These are phyloP conservation scores for Maudiozyma serrabonitensis DNA, from an alignment of 805 yeast genomes.

Conservation along the genomic window DNA sequence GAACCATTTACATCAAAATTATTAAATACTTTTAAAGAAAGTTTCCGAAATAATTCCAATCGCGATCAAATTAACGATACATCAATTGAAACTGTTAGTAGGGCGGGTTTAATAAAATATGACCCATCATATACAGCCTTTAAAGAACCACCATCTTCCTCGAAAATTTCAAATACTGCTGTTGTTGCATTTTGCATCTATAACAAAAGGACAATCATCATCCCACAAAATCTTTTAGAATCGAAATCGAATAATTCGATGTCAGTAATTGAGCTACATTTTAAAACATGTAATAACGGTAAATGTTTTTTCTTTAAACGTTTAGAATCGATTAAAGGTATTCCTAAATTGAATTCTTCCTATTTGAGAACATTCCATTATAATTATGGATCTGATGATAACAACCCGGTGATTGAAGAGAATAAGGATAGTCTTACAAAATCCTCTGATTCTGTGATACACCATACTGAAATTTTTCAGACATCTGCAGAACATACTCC, in stretches of 20 bases:
- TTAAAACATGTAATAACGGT: constrained; percentile 13
- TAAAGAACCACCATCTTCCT: constrained; percentile 3
- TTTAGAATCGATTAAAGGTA: constrained; percentile 2
- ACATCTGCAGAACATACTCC: neutral
- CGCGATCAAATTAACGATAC: neutral
- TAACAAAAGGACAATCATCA: constrained; percentile 39
- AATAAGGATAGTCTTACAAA: neutral
- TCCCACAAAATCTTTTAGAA: neutral
- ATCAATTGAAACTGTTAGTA: constrained; percentile 30
- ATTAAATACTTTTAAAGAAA: constrained; percentile 4
- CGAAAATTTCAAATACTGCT: constrained; percentile 3
- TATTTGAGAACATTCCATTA: neutral
- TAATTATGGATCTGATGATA: too few species aligned
- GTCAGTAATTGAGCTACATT: constrained; percentile 40
- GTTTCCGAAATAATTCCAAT: neutral
- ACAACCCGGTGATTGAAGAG: neutral
- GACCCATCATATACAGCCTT: constrained; percentile 38
- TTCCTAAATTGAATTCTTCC: neutral
- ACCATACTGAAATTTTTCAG: constrained; percentile 1
- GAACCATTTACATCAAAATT: constrained; percentile 11
- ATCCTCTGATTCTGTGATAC: constrained; percentile 1
- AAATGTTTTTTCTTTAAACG: constrained; percentile 17
- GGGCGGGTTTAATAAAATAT: constrained; percentile 45
- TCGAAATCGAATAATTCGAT: neutral
- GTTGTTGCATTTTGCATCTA: constrained; percentile 50